Conservation (phyloP, 2,329 filamentous ascomycete species). For the Arthroderma sp. region DNA sequence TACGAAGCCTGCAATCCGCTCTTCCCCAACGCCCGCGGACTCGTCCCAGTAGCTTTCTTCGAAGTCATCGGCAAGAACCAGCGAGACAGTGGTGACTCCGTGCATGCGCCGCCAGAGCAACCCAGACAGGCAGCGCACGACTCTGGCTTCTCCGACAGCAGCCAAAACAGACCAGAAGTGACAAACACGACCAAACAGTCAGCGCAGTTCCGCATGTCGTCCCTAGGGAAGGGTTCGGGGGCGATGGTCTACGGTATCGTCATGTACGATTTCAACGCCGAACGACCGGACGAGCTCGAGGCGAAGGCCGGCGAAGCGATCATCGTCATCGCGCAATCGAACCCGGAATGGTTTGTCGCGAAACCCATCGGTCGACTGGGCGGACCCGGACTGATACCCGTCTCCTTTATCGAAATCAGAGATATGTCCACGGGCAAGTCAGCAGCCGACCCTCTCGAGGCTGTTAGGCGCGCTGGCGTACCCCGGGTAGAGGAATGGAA, state of each 20-base stretch:
- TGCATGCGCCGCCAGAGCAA: conserved; percentile 36
- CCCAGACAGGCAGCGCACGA: conserved; percentile 60
- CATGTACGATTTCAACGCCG: conserved; percentile 91
- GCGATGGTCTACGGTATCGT: conserved; percentile 95
- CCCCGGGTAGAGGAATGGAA: conserved; percentile 98
- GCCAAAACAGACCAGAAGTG: conserved; percentile 28
- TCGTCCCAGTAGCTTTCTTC: conserved; percentile 91
- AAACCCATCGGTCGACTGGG: conserved; percentile 98
- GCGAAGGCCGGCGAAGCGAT: conserved; percentile 93
- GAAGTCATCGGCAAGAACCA: conserved; percentile 85
- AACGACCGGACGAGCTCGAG: conserved; percentile 89
- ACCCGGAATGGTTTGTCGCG: conserved; percentile 97
- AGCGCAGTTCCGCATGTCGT: conserved; percentile 30
- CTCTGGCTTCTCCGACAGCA: conserved; percentile 67
- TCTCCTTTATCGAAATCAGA: conserved; percentile 90
- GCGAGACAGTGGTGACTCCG: conserved; percentile 67
- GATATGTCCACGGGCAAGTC: conserved; percentile 82
- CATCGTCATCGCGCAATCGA: conserved; percentile 96
- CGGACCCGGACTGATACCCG: conserved; percentile 86
- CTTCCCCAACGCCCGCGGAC: conserved; percentile 67
- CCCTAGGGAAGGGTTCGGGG: conserved; percentile 46
- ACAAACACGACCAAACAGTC: conserved; percentile 25
- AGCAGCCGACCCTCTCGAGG: conserved; percentile 69
- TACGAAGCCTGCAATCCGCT: conserved; percentile 97
- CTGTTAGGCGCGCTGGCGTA: conserved; percentile 77